These are phyloP conservation scores for Grosmannia serpens DNA, from an alignment of 2,329 filamentous ascomycete species.

Conservation along the genomic window DNA sequence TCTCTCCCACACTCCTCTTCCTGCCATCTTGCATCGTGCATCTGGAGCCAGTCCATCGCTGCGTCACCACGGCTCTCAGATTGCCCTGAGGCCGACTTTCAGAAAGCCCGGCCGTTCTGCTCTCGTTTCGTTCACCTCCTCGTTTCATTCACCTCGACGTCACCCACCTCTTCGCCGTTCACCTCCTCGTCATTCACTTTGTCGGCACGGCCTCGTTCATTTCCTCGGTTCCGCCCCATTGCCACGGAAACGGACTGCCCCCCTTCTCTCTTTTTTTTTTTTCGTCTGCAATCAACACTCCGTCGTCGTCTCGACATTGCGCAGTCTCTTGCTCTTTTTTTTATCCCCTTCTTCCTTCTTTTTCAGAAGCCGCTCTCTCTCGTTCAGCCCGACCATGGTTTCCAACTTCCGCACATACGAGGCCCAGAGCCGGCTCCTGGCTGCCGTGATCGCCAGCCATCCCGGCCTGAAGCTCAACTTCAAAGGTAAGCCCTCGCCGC, in stretches of 20 bases:
- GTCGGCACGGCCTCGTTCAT: not conserved
- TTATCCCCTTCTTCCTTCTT: not conserved
- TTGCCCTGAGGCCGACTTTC: not conserved
- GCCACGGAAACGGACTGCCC: not conserved
- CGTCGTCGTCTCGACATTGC: not conserved
- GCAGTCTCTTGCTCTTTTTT: not conserved
- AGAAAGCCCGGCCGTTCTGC: not conserved
- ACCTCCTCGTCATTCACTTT: not conserved
- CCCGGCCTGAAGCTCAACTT: conserved; percentile 45
- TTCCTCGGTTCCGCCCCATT: not conserved
- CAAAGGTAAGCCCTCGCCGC: conserved; percentile 37
- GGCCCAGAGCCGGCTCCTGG: conserved; percentile 46
- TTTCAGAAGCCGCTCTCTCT: not conserved
- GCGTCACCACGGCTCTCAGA: not conserved
- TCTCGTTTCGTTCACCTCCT: not conserved
- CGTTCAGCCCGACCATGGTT: conserved; percentile 23
- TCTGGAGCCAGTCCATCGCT: not conserved
- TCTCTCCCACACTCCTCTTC: not conserved
- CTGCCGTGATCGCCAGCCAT: conserved; percentile 48
- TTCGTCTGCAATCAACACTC: too few species aligned
- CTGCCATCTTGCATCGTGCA: not conserved
- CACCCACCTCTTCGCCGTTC: not conserved
- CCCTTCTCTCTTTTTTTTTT: not conserved
- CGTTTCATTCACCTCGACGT: not conserved
- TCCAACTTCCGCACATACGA: conserved; percentile 51